Evolutionary conservation across 1,139 yeast genomes (phyloP), one percentile per base, ranked within the genome.

Genomic region (Protomyces macrosporus): DNA sequence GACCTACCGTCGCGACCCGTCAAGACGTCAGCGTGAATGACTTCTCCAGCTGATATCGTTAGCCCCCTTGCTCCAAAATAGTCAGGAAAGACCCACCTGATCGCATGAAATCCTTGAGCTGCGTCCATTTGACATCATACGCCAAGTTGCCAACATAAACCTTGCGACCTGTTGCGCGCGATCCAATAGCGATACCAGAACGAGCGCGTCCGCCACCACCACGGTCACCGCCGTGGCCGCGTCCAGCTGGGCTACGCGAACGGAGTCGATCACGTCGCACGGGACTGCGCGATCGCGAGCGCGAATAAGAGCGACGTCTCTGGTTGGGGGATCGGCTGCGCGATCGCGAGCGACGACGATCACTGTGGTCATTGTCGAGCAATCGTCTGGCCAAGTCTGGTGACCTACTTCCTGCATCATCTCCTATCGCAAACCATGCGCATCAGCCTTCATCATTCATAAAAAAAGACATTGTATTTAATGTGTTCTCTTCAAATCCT

Each of bases 1-100:
- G 75, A 76, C 65, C 91, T 87, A 71, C 89, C 88, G 64, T 96
- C 95, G 69, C 87, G 82, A 65, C 83, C 81, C n/a, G 87, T 85
- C 65, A 91, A 87, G 64, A 93, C 87, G 73, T 91, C 97, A 1
- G 97, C 96, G 69, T 90, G 83, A 23, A 87, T 81, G 59, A 93
- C 89, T 45, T 81, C 82, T 67, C 95, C 96, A 52, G 86, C 85
- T 71, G 45, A 14, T 6, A 40, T 23, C 16, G 34, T 16, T 35
- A 32, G 39, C 12, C 23, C 34, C 16, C n/a, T 32, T 23, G 10
- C 14, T 4, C 30, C 37, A 34, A 33, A 16, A 10, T 12, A 6
- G 56, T 33, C 14, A 37, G 45, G 6, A 12, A 14, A 37, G 35
- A 60, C 68, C 23, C 50, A 53, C 80, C 83, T 66, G 78, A 78